Conservation (phyloP, 176 grass and related monocot species). For the Carex littledalei region DNA sequence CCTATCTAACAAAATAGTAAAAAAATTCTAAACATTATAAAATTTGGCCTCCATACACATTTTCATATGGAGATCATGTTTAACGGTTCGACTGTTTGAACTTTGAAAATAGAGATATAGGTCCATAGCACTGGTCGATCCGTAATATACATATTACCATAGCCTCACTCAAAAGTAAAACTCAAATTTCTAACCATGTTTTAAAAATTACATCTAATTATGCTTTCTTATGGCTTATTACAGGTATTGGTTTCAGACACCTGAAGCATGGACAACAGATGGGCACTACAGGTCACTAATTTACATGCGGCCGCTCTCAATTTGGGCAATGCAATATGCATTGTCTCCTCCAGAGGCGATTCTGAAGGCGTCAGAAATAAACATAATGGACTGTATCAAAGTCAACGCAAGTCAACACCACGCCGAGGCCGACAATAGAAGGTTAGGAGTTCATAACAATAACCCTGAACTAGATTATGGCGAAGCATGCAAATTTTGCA, state of each 20-base stretch:
- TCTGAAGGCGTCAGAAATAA: constrained; percentile 61
- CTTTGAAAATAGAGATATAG: no score
- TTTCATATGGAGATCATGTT: no score
- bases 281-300: constrained; percentile 76
- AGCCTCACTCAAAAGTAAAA: not conserved
- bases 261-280: constrained; percentile 84
- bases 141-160: no score
- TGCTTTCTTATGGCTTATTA: not conserved
- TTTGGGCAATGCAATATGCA: constrained; percentile 98
- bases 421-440: not conserved
- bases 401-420: constrained; percentile 21
- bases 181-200: not conserved
- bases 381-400: constrained; percentile 70
- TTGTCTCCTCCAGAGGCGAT: constrained; percentile 65
- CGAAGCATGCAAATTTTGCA: constrained; percentile 5
- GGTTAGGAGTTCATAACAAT: not conserved
- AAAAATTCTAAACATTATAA: no score
- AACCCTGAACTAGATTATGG: not conserved
- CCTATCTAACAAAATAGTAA: no score
- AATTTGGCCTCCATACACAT: no score
- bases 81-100: no score
- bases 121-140: no score
- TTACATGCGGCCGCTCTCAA: constrained; percentile 87
- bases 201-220: not conserved
- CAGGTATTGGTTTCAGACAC: constrained; percentile 98